Evolutionary conservation across 768 basidiomycete genomes (phyloP).

Genomic region (Leccinum imitatum): DNA sequence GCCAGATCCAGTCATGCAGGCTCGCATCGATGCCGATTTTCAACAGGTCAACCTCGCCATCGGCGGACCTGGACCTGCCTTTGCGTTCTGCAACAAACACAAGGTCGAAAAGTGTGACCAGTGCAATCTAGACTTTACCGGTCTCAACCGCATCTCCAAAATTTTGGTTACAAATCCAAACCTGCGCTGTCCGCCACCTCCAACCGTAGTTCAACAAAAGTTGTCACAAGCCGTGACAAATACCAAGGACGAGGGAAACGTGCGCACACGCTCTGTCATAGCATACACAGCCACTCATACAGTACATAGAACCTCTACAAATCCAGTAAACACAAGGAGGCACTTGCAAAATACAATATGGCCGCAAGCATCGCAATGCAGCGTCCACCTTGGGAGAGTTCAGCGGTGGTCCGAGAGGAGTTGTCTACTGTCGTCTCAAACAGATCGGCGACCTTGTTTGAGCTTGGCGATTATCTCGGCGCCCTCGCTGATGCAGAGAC

Average conservation of each 20-base stretch:
- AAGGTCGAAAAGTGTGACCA: slow-evolving; percentile 69
- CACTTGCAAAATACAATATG: slow-evolving; percentile 76
- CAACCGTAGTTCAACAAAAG: slow-evolving; percentile 72
- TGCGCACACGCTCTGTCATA: slow-evolving; percentile 40
- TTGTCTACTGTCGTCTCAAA: slow-evolving; percentile 89
- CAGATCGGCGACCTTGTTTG: slow-evolving; percentile 83
- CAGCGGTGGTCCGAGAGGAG: slow-evolving; percentile 82
- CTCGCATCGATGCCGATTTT: slow-evolving; percentile 75
- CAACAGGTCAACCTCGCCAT: slow-evolving; percentile 55
- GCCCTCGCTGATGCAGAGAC: slow-evolving; percentile 90
- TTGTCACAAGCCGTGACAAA: slow-evolving; percentile 70
- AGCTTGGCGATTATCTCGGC: slow-evolving; percentile 69
- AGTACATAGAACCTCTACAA: slow-evolving; percentile 72
- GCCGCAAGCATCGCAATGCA: slow-evolving; percentile 76
- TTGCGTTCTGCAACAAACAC: slow-evolving; percentile 66
- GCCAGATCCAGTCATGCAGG: slow-evolving; percentile 73
- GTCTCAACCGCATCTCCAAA: slow-evolving; percentile 74
- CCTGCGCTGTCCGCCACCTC: slow-evolving; percentile 77
- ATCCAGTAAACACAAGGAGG: slow-evolving; percentile 60
- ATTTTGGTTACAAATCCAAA: slow-evolving; percentile 67
- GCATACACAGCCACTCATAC: slow-evolving; percentile 10
- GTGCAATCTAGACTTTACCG: slow-evolving; percentile 72
- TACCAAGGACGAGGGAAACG: slow-evolving; percentile 95
- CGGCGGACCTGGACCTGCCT: slow-evolving; percentile 48
- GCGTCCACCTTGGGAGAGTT: slow-evolving; percentile 89